A percentile compares a stretch with the other conserved stretches of the same genome.
Evolutionary conservation across 176 grass and related monocot genomes (phyloP).

Genomic region (Oryza coarctata): DNA sequence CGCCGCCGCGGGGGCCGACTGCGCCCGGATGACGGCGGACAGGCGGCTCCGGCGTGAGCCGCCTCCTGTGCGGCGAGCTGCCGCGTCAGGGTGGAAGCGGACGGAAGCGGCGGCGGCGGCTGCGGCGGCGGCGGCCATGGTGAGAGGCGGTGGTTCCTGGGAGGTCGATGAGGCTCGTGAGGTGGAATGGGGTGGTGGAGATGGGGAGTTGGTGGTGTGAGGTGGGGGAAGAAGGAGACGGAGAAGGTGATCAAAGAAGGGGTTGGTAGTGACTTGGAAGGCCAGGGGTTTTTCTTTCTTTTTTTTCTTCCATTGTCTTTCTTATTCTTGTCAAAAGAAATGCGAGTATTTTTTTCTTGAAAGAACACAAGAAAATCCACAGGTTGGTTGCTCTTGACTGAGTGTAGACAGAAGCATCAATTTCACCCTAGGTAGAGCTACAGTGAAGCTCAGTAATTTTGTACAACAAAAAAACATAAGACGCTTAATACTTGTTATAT

Average conservation of each 20-base stretch:
- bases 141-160: neutral
- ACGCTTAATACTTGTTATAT: too few relatives aligned
- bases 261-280: constrained; percentile 39
- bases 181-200: neutral
- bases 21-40: constrained; percentile 39
- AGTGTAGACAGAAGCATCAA: neutral
- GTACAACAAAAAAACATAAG: too few relatives aligned
- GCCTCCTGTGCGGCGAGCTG: constrained; percentile 6
- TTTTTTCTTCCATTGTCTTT: neutral
- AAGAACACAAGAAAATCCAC: too few relatives aligned
- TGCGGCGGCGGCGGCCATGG: constrained; percentile 35
- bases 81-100: constrained; percentile 38
- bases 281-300: constrained; percentile 4
- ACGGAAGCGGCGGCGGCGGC: constrained; percentile 35
- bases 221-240: constrained; percentile 2
- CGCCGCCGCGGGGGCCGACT: constrained; percentile 47
- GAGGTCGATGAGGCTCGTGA: constrained; percentile 20
- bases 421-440: too few relatives aligned
- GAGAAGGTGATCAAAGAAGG: constrained; percentile 29
- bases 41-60: constrained; percentile 9
- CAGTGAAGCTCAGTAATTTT: too few relatives aligned
- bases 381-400: neutral
- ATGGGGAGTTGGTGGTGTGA: constrained; percentile 21
- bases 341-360: too few relatives aligned
- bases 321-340: neutral